Evolutionary conservation across 495 filamentous ascomycete species (phyloP).

Genomic region (Hypoxylon fuscum): DNA sequence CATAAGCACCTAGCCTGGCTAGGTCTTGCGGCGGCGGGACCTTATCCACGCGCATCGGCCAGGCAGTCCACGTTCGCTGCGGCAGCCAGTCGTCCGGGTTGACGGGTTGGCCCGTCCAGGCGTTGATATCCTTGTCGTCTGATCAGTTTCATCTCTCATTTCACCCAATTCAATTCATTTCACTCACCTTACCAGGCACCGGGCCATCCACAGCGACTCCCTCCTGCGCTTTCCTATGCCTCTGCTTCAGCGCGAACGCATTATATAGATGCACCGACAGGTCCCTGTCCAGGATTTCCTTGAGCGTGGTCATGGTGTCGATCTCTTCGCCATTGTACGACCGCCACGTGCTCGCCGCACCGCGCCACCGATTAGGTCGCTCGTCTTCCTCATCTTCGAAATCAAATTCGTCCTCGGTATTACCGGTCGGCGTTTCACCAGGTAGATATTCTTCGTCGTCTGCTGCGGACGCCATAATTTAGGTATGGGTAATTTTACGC

Average conservation of each 20-base stretch:
- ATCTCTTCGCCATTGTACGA: slow-evolving; percentile 67
- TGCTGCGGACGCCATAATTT: slow-evolving; percentile 30
- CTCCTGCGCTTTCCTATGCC: slow-evolving; percentile 18
- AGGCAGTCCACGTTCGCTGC: slow-evolving; percentile 74
- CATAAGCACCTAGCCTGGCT: slow-evolving; percentile 49
- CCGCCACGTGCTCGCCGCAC: slow-evolving; percentile 67
- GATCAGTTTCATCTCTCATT: slow-evolving; percentile 10
- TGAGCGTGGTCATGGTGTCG: slow-evolving; percentile 63
- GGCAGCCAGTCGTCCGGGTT: slow-evolving; percentile 51
- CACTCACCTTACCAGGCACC: slow-evolving; percentile 12
- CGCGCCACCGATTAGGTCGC: slow-evolving; percentile 62
- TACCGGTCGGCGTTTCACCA: slow-evolving; percentile 6
- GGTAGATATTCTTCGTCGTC: slow-evolving; percentile 34
- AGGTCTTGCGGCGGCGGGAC: slow-evolving; percentile 65
- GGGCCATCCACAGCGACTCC: slow-evolving; percentile 1
- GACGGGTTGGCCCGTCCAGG: slow-evolving; percentile 29
- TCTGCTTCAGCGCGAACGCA: slow-evolving; percentile 65
- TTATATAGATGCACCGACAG: slow-evolving; percentile 82
- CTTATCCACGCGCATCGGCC: slow-evolving; percentile 70
- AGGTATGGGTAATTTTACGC: too few species aligned
- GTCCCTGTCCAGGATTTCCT: slow-evolving; percentile 65
- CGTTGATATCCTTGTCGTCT: slow-evolving; percentile 29
- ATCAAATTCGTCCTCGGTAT: slow-evolving; percentile 32
- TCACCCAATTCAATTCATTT: not conserved
- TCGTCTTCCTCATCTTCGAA: slow-evolving; percentile 48